Conservation (phyloP, 495 filamentous ascomycete genomes). For the Viridothelium virens region DNA sequence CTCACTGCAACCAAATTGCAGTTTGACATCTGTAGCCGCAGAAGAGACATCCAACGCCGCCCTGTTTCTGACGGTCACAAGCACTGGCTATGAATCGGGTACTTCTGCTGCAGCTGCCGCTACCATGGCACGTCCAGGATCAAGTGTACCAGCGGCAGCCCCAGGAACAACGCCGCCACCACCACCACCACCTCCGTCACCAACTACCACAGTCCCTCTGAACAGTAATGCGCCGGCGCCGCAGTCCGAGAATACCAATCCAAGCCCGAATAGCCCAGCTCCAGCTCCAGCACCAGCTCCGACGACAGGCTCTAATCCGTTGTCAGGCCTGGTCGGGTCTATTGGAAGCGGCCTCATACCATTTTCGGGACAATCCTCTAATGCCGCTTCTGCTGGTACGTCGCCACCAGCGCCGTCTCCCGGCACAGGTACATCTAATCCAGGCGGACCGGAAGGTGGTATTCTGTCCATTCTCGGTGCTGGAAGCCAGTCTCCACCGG, state of each 20-base stretch:
- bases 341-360: not conserved
- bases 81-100: not conserved
- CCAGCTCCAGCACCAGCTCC: not conserved
- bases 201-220: not conserved
- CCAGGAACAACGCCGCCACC: not conserved
- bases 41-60: slow-evolving; percentile 5
- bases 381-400: not conserved
- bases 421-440: not conserved
- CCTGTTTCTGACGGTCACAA: slow-evolving; percentile 3
- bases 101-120: not conserved
- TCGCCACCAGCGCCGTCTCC: not conserved
- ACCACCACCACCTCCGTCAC: not conserved
- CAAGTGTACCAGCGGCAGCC: not conserved
- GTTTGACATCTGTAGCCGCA: not conserved
- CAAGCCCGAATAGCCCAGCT: not conserved
- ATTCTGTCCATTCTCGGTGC: not conserved
- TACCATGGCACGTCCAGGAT: not conserved
- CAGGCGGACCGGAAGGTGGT: not conserved
- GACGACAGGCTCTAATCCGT: not conserved
- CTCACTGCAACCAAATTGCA: not conserved
- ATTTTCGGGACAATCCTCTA: not conserved
- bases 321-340: not conserved
- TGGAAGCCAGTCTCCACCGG: not conserved
- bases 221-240: not conserved
- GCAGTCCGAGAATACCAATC: not conserved